Evolutionary conservation across 2,329 filamentous ascomycete species (phyloP).

Genomic region (Thelonectria rubi): DNA sequence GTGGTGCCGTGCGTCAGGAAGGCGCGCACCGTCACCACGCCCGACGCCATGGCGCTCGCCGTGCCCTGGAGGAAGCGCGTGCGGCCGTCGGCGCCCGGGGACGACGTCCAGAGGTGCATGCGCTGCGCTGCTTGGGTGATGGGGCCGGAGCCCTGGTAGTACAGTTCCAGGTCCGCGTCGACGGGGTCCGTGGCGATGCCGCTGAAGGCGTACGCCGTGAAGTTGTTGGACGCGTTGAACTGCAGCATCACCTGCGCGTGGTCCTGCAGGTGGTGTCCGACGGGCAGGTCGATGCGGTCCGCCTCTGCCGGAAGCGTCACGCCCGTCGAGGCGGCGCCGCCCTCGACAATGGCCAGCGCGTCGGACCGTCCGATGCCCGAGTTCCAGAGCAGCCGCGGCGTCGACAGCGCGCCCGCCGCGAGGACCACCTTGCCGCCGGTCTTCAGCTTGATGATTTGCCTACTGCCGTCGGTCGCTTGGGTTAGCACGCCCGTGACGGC

Average conservation of each 20-base stretch:
- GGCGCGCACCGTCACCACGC: constrained; percentile 35
- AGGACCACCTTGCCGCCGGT: constrained; percentile 62
- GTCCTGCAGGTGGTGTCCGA: constrained; percentile 67
- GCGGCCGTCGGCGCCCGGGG: constrained; percentile 37
- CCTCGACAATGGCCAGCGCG: constrained; percentile 62
- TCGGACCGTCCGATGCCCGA: constrained; percentile 69
- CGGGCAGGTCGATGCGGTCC: constrained; percentile 65
- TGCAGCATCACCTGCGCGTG: constrained; percentile 54
- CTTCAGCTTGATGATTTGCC: constrained; percentile 43
- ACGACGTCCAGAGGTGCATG: constrained; percentile 41
- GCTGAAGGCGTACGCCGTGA: constrained; percentile 40
- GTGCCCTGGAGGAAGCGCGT: constrained; percentile 39
- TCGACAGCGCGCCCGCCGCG: constrained; percentile 65
- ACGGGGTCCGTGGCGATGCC: constrained; percentile 30
- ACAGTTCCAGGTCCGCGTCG: constrained; percentile 35
- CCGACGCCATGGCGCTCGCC: constrained; percentile 37
- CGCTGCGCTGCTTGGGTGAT: constrained; percentile 42
- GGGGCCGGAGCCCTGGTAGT: constrained; percentile 39
- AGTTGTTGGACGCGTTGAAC: constrained; percentile 38
- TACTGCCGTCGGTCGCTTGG: constrained; percentile 58
- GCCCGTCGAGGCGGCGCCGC: constrained; percentile 51
- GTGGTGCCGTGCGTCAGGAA: constrained; percentile 40
- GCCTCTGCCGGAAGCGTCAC: constrained; percentile 59
- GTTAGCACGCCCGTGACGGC: constrained; percentile 72
- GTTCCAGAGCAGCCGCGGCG: constrained; percentile 38